These are phyloP conservation scores for Parafenestella ontariensis DNA, from an alignment of 2,329 filamentous ascomycete genomes.

Conservation along the genomic window DNA sequence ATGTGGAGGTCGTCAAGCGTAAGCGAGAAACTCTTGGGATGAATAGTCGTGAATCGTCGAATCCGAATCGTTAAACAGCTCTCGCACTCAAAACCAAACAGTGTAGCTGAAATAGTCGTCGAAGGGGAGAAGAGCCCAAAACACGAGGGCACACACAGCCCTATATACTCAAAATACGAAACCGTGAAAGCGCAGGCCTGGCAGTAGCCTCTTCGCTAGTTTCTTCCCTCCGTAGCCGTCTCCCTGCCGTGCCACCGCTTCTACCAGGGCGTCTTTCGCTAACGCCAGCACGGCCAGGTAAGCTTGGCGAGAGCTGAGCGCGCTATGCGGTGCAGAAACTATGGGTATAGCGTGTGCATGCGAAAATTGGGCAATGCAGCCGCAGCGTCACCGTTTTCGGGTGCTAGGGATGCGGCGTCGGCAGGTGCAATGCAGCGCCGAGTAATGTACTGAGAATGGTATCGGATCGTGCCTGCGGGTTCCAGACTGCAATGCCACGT, in stretches of 20 bases:
- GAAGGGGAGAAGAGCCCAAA: constrained; percentile 27
- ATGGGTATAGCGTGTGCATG: constrained; percentile 9
- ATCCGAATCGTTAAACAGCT: not conserved
- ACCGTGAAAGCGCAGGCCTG: constrained; percentile 38
- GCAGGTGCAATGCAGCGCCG: not conserved
- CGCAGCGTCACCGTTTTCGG: not conserved
- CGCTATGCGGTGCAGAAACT: constrained; percentile 8
- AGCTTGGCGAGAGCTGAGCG: constrained; percentile 12
- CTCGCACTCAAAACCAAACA: constrained; percentile 3
- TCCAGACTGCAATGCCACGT: not conserved
- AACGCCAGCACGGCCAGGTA: constrained; percentile 10
- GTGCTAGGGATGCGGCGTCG: not conserved
- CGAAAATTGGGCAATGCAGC: constrained; percentile 1
- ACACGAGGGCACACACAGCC: constrained; percentile 21
- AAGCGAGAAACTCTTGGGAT: constrained; percentile 7
- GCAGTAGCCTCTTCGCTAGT: constrained; percentile 29
- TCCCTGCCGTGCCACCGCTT: constrained; percentile 29
- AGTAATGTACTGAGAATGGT: not conserved
- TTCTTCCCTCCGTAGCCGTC: constrained; percentile 21
- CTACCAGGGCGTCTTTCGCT: constrained; percentile 9
- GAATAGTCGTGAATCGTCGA: constrained; percentile 14
- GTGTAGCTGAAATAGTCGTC: constrained; percentile 11
- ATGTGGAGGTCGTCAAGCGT: constrained; percentile 9
- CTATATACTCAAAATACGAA: constrained; percentile 36
- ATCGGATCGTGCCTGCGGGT: not conserved